Base-by-base conservation (phyloP, 2,329 filamentous ascomycete species). In the Emergomyces africanus region DNA sequence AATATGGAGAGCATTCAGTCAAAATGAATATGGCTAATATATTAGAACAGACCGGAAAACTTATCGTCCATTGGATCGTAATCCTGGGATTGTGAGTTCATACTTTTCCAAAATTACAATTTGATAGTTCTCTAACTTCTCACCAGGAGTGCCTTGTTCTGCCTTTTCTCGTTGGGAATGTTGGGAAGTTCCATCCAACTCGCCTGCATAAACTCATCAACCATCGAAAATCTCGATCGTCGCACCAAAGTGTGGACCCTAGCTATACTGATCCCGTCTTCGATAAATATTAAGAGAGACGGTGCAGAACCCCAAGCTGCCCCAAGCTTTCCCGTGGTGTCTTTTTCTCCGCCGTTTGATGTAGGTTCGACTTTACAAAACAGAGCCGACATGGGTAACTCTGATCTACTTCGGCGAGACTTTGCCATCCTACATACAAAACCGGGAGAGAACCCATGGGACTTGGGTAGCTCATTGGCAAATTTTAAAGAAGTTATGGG, bases 401-500 rank as follows among this genome's bases (percentile, higher is more conserved):
- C 50, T 64, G 41, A 58, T 61, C 56, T 67, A 5, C 71, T 76
- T 28, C 78, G 75, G 5, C 81, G 85, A 33, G 87, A 82, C 12
- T 97, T 95, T 69, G 90, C 89, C 14, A 86, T 97, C 46, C 77
- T 96, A 1, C 80, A 83, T 61, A 89, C 87, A 0, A 77, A 83
- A 2, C 80, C 83, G 0, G 86, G 88, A 10, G 86, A 94, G 65
- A 96, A 96, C 65, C 89, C 90, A 0, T 99, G 90, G 85, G 83
- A 95, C 66, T 75, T 94, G 0, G 89, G 88, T 1, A 75, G 71
- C 35, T 74, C 75, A 9, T 78, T 81, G 62, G 74, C 78, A 33
- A 97, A 97, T 68, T 86, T 90, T 74, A 82, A 83, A 63, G 81
- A 86, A 15, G 83, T 96, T 28, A 90, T 99, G 85, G 92, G 92